Conservation (phyloP, 768 basidiomycete genomes). For the Termitomyces sp. region DNA sequence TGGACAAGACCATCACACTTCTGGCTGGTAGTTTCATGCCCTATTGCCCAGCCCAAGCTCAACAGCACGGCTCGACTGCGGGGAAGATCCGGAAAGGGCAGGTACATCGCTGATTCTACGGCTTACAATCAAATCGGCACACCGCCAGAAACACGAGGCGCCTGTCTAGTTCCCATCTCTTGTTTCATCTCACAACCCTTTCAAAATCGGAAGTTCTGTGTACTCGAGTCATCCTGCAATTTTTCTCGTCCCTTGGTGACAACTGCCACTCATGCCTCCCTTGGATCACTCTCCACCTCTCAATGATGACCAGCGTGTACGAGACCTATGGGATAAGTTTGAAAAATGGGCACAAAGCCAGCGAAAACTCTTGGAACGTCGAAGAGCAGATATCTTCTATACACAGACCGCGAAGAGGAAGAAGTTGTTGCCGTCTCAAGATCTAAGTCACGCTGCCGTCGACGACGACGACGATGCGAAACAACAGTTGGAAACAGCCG, state of each 20-base stretch:
- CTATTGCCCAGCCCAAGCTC: constrained; percentile 10
- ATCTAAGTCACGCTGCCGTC: constrained; percentile 9
- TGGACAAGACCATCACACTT: constrained; percentile 5
- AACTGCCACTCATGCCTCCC: constrained; percentile 14
- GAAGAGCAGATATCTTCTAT: constrained; percentile 18
- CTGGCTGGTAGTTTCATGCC: constrained; percentile 8
- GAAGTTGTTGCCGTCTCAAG: constrained; percentile 11
- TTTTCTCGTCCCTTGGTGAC: constrained; percentile 14
- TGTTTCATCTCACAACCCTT: constrained; percentile 22
- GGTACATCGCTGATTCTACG: constrained; percentile 19
- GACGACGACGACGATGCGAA: constrained; percentile 28
- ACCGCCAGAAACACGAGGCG: constrained; percentile 35
- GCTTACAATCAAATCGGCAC: constrained; percentile 28
- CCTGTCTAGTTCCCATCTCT: constrained; percentile 30
- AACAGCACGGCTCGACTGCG: constrained; percentile 23
- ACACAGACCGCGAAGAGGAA: constrained; percentile 24
- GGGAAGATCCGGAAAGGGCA: constrained; percentile 24
- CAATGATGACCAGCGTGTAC: constrained; percentile 17
- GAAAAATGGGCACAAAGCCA: constrained; percentile 25
- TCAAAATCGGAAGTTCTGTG: constrained; percentile 23
- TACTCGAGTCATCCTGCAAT: constrained; percentile 25
- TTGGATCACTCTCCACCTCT: constrained; percentile 11
- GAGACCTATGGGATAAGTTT: constrained; percentile 30
- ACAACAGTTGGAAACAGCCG: constrained; percentile 21
- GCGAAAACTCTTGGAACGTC: constrained; percentile 18